Evolutionary conservation across 208 protist genomes (phyloP).

Genomic region (Histomonas meleagridis): DNA sequence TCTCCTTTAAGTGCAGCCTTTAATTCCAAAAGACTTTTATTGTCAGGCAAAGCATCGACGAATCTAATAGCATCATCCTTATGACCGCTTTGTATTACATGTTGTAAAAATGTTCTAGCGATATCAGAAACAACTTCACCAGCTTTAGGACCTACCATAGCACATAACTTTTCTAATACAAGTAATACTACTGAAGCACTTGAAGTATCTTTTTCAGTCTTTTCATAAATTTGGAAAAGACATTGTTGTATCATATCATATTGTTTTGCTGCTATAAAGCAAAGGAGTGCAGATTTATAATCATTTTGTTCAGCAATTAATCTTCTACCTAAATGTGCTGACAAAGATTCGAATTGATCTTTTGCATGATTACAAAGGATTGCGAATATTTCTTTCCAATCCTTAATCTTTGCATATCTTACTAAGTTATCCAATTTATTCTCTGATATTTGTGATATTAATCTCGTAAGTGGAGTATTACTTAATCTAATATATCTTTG

Average conservation of each 20-base stretch:
- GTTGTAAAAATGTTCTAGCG: background rate
- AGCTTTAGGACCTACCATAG: background rate
- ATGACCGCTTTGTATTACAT: background rate
- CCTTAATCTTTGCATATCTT: background rate
- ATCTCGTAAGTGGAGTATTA: background rate
- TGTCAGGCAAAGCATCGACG: background rate
- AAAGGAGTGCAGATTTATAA: background rate
- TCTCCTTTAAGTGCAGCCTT: background rate
- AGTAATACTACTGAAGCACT: background rate
- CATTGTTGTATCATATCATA: conserved; percentile 9
- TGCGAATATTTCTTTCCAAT: background rate
- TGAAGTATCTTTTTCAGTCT: background rate
- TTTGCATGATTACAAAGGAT: background rate
- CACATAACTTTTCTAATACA: conserved; percentile 2
- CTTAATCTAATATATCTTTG: background rate
- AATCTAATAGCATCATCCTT: conserved; percentile 7
- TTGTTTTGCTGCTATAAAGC: background rate
- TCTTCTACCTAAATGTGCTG: background rate
- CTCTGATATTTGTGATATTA: background rate
- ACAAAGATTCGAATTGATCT: background rate
- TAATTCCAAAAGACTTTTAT: background rate
- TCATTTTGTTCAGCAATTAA: background rate
- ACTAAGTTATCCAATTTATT: background rate
- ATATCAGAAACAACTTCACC: background rate
- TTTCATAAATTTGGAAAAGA: conserved; percentile 3